Evolutionary conservation across 73 alveolate genomes (phyloP).

Genomic region (Durusdinium trenchii): DNA sequence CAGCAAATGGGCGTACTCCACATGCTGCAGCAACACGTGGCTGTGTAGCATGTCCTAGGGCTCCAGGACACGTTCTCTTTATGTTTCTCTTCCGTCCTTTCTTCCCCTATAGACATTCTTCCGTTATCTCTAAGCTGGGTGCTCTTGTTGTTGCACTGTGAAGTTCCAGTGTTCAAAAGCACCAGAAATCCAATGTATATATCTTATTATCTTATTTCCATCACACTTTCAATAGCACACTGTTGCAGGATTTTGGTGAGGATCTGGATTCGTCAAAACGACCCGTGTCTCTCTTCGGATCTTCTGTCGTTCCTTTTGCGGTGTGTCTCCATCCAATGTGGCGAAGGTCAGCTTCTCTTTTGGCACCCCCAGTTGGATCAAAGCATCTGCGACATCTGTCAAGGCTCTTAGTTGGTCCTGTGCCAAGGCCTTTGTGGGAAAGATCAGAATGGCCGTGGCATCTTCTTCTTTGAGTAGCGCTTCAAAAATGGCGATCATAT

Average conservation of each 20-base stretch:
- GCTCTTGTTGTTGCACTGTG: too few relatives aligned
- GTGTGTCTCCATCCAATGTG: conserved; percentile 82
- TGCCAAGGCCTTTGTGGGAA: conserved; percentile 95
- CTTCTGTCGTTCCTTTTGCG: conserved; percentile 8
- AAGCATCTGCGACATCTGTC: neutral
- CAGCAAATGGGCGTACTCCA: conserved; percentile 50
- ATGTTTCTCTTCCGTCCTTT: neutral
- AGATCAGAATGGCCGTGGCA: conserved; percentile 72
- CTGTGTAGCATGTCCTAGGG: conserved; percentile 84
- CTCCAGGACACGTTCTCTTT: too few relatives aligned
- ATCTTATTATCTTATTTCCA: too few relatives aligned
- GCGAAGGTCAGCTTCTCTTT: conserved; percentile 16
- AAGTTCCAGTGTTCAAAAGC: too few relatives aligned
- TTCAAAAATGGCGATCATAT: conserved; percentile 42
- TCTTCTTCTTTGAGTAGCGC: conserved; percentile 9
- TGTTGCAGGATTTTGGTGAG: neutral
- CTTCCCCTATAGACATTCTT: too few relatives aligned
- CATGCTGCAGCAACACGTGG: conserved; percentile 66
- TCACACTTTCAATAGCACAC: neutral
- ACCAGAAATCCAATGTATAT: too few relatives aligned
- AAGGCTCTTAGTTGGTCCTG: conserved; percentile 74
- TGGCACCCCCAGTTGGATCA: neutral
- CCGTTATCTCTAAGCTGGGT: too few relatives aligned
- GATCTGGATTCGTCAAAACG: conserved; percentile 84
- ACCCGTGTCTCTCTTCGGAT: conserved; percentile 47